Conservation (phyloP, 768 basidiomycete species). For the Kwoniella botswanensis region DNA sequence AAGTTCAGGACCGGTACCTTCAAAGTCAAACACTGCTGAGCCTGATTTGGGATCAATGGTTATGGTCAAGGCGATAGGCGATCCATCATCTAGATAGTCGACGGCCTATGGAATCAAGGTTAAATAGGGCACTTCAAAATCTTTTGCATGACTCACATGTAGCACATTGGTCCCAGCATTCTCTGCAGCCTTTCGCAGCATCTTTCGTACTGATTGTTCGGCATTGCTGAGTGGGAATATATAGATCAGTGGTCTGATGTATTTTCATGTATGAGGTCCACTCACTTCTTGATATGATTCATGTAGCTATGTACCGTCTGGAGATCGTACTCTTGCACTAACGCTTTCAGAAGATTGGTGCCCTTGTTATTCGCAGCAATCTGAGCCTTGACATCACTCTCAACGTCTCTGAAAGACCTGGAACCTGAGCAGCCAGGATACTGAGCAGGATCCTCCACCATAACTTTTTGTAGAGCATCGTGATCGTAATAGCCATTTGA, state of each 20-base stretch:
- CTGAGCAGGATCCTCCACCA: slow-evolving; percentile 66
- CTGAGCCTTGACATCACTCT: slow-evolving; percentile 63
- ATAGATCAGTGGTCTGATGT: background rate
- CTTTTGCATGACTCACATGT: slow-evolving; percentile 14
- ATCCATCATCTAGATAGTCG: slow-evolving; percentile 67
- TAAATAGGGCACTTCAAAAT: slow-evolving; percentile 65
- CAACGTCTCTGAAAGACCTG: slow-evolving; percentile 42
- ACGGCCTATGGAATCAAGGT: slow-evolving; percentile 60
- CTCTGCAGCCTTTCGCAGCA: slow-evolving; percentile 62
- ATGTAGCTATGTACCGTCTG: slow-evolving; percentile 90
- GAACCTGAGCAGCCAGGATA: slow-evolving; percentile 49
- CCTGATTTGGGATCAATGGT: slow-evolving; percentile 76
- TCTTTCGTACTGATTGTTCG: slow-evolving; percentile 80
- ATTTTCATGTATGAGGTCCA: background rate
- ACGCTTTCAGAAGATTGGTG: slow-evolving; percentile 78
- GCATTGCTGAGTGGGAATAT: slow-evolving; percentile 10
- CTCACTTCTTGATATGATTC: slow-evolving; percentile 70
- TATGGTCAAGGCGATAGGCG: slow-evolving; percentile 64
- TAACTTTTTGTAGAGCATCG: slow-evolving; percentile 73
- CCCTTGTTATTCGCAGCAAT: slow-evolving; percentile 72
- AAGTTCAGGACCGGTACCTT: slow-evolving; percentile 52
- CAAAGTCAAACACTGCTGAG: slow-evolving; percentile 83
- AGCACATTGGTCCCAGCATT: slow-evolving; percentile 35
- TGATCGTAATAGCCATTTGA: slow-evolving; percentile 78
- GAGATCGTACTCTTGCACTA: slow-evolving; percentile 84